Percentiles rank a stretch among this genome's conserved stretches.
Conservation (phyloP, 176 grass and related monocot species). For the Aegilops longissima region DNA sequence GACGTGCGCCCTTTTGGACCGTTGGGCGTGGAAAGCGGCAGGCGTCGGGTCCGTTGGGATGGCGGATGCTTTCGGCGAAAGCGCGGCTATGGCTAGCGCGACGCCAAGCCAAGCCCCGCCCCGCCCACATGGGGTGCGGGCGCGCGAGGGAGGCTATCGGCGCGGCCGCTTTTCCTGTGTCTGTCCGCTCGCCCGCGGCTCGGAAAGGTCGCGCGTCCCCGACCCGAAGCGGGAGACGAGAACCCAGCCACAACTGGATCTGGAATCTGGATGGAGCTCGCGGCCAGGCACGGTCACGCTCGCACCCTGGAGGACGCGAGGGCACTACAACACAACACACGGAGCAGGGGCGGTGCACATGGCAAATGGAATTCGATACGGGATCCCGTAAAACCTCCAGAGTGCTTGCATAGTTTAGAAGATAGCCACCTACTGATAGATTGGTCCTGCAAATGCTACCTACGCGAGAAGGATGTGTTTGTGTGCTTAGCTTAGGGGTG, state of each 20-base stretch:
- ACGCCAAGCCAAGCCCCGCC: no score
- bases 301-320: background rate
- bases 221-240: background rate
- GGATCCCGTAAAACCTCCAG: background rate
- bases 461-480: background rate
- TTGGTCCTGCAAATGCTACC: background rate
- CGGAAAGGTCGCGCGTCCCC: conserved; percentile 19
- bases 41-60: background rate
- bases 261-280: no score
- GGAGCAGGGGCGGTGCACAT: background rate
- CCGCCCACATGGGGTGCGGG: conserved; percentile 17
- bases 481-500: background rate
- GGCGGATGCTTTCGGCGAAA: conserved; percentile 40
- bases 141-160: background rate
- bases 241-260: no score
- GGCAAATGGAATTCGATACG: background rate
- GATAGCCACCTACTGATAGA: background rate
- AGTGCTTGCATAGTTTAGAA: no score
- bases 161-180: background rate
- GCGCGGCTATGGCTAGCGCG: background rate
- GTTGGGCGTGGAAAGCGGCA: conserved; percentile 19
- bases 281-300: background rate
- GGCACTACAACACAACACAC: background rate
- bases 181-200: background rate
- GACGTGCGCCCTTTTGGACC: background rate